A percentile compares a stretch with the other conserved stretches of the same genome.
Evolutionary conservation across 2,329 filamentous ascomycete species (phyloP).

Genomic region (Aspergillus jensenii): DNA sequence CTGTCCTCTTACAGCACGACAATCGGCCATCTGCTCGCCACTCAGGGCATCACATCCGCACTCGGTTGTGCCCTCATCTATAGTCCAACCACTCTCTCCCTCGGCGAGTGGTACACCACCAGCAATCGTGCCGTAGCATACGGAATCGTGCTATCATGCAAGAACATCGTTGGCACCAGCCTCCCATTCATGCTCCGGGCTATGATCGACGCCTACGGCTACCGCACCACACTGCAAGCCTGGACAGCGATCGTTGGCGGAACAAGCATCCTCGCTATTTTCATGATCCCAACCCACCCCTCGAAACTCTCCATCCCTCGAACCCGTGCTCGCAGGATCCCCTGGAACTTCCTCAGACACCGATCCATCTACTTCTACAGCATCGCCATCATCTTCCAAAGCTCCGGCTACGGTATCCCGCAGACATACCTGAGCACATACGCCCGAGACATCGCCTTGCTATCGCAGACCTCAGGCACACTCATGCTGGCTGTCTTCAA

Average conservation of each 20-base stretch:
- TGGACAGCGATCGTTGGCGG: constrained; percentile 5
- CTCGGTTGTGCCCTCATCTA: constrained; percentile 6
- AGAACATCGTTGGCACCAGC: constrained; percentile 6
- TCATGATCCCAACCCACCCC: background rate
- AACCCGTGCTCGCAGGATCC: constrained; percentile 4
- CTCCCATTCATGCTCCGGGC: constrained; percentile 6
- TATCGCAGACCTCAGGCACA: constrained; percentile 31
- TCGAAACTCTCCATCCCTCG: background rate
- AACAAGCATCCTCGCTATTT: constrained; percentile 2
- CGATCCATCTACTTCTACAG: constrained; percentile 10
- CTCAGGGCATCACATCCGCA: constrained; percentile 3
- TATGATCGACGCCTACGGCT: constrained; percentile 5
- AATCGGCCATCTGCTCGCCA: background rate
- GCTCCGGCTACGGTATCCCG: constrained; percentile 40
- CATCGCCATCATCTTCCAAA: constrained; percentile 31
- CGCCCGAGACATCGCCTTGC: constrained; percentile 26
- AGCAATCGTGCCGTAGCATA: constrained; percentile 5
- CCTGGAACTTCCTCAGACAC: constrained; percentile 5
- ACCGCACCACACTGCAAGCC: background rate
- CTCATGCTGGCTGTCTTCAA: constrained; percentile 37
- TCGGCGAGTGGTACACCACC: constrained; percentile 7
- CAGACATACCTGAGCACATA: constrained; percentile 38
- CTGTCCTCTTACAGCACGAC: constrained; percentile 2
- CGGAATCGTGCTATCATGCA: constrained; percentile 5
- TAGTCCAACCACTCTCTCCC: constrained; percentile 4